These are phyloP conservation scores for Teratosphaeria nubilosa DNA, from an alignment of 2,329 filamentous ascomycete species.

Conservation along the genomic window DNA sequence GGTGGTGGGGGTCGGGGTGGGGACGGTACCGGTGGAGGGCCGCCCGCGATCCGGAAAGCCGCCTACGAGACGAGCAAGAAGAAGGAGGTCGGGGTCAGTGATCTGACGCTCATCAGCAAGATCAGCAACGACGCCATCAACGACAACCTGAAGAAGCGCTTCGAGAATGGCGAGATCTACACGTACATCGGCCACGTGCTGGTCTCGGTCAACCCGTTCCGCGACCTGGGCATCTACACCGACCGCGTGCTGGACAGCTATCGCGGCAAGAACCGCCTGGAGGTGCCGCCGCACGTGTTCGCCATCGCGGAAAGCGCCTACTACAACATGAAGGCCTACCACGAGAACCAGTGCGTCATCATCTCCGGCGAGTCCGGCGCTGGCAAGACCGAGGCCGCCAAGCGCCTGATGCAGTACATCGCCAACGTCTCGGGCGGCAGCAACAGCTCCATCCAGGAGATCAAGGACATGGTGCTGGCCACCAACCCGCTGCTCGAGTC, in stretches of 20 bases:
- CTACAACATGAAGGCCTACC: slow-evolving; percentile 99
- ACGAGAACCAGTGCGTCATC: slow-evolving; percentile 98
- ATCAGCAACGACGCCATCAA: slow-evolving; percentile 99
- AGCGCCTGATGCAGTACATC: slow-evolving; percentile 99
- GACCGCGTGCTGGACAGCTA: slow-evolving; percentile 88
- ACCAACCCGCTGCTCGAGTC: slow-evolving; percentile 95
- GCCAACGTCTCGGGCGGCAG: slow-evolving; percentile 84
- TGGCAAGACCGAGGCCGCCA: slow-evolving; percentile 96
- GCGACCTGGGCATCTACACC: slow-evolving; percentile 92
- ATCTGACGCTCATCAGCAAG: slow-evolving; percentile 94
- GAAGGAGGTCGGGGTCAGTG: slow-evolving; percentile 97
- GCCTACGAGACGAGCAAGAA: slow-evolving; percentile 95
- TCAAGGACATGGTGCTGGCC: slow-evolving; percentile 98
- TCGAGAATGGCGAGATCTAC: slow-evolving; percentile 96
- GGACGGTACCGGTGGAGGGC: slow-evolving; percentile 29
- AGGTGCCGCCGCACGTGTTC: slow-evolving; percentile 81
- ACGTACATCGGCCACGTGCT: slow-evolving; percentile 99
- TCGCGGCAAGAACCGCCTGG: slow-evolving; percentile 90
- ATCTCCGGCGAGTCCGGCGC: slow-evolving; percentile 97
- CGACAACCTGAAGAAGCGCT: slow-evolving; percentile 95
- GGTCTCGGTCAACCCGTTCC: slow-evolving; percentile 97
- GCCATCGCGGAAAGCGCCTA: slow-evolving; percentile 92
- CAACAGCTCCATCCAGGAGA: slow-evolving; percentile 82
- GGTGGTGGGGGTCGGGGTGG: no score
- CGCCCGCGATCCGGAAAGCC: slow-evolving; percentile 80